Evolutionary conservation across 768 basidiomycete genomes (phyloP).

Genomic region (Panellus pusillus): DNA sequence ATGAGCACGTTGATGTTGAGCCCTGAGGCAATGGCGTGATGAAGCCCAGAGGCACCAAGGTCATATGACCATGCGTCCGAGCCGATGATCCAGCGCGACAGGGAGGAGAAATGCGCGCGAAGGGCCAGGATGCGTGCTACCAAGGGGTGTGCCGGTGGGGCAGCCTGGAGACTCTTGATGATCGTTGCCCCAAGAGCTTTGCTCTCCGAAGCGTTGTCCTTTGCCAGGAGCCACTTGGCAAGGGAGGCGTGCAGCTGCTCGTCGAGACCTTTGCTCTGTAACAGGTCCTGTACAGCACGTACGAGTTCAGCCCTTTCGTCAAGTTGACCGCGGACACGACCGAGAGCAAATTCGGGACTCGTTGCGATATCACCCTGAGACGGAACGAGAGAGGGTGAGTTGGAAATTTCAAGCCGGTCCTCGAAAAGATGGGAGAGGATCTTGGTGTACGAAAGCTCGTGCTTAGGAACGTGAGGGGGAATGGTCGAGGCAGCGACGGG

Average conservation of each 20-base stretch:
- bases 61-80: constrained; percentile 99
- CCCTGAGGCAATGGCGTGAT: constrained; percentile 89
- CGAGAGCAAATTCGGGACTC: constrained; percentile 92
- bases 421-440: constrained; percentile 81
- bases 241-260: constrained; percentile 68
- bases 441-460: constrained; percentile 90
- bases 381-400: constrained; percentile 73
- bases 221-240: constrained; percentile 76
- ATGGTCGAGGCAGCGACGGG: constrained; percentile 27
- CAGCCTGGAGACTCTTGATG: constrained; percentile 45
- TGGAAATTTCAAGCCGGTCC: constrained; percentile 79
- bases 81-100: constrained; percentile 94
- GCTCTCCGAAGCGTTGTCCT: constrained; percentile 70
- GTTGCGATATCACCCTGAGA: constrained; percentile 77
- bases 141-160: constrained; percentile 38
- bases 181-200: constrained; percentile 59
- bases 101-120: constrained; percentile 60
- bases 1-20: constrained; percentile 94
- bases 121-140: constrained; percentile 60
- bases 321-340: constrained; percentile 81
- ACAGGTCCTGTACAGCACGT: constrained; percentile 59
- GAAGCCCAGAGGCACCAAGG: constrained; percentile 91
- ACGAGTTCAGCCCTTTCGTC: constrained; percentile 74
- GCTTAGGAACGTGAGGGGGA: constrained; percentile 74
- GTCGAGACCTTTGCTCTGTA: constrained; percentile 51